Evolutionary conservation across 2,329 filamentous ascomycete species (phyloP), one percentile per base, ranked within the genome.

Genomic region (Hymenoscyphus fructigenus): DNA sequence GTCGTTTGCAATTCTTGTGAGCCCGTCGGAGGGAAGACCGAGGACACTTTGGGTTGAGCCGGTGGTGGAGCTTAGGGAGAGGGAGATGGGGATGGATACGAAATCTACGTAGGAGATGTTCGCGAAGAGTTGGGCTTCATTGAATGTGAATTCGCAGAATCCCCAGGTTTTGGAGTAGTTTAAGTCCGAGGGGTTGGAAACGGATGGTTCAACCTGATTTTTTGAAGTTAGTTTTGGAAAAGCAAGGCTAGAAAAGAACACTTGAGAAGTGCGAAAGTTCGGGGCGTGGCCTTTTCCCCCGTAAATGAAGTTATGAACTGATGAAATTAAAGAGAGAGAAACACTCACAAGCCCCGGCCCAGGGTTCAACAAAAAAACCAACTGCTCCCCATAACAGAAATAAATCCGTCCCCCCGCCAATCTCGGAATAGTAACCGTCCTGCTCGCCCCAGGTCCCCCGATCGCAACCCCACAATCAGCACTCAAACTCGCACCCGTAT

Each of bases 91-190:
- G 69, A 89, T 75, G 70, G 80, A 80, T 67, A 92, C 84, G 76
- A 93, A 93, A 79, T 93, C 91, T 61, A 93, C 91, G 74, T 90
- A 89, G 67, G 83, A 86, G 71, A 93, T 88, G 70, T 91, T 91
- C 70, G 85, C 86, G 73, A 85, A 91, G 5, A 91, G 77, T 75
- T 90, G 81, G 36, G 75, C 72, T 41, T 76, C 71, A 75, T 90
- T 90, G 77, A 84, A 89, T 17, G 88, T 89, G 71, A 90, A 88
- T 76, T 91, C 89, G 78, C 83, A 86, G 73, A 91, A 91, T 32
- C 82, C 84, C 88, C 88, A 91, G 65, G 81, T 77, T 57, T 84
- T 77, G 41, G 83, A 78, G 73, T 87, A 86, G 75, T 90, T 91
- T 1, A 82, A 76, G 71, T 91, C 89, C 0, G 81, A 75, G 0